phyloP scores from a whole-genome alignment of 331 rosid species.

The Stylosanthes scabra region DNA sequence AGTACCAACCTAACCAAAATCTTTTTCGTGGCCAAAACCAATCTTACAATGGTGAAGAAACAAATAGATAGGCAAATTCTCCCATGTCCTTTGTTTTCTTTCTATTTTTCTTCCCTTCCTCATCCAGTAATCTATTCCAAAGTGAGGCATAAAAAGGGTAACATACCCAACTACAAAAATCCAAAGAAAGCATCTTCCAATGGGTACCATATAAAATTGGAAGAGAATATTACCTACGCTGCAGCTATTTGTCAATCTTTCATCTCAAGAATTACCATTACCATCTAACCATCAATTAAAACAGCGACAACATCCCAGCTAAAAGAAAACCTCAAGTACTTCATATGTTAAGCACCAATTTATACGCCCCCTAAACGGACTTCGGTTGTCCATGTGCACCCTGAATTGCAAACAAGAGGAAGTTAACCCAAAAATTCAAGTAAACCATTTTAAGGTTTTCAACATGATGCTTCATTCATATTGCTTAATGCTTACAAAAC shows the following conservation, averaged over 20 bases:
- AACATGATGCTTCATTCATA: not conserved
- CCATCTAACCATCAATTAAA: conserved; percentile 41
- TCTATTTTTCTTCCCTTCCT: conserved; percentile 9
- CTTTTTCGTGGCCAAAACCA: conserved; percentile 23
- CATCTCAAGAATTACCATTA: conserved; percentile 44
- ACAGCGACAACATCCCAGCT: conserved; percentile 44
- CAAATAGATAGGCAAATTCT: conserved; percentile 20
- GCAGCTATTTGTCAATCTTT: conserved; percentile 44
- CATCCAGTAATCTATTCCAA: conserved; percentile 36
- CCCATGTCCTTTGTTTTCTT: not conserved
- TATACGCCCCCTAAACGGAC: conserved; percentile 55
- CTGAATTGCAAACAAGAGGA: conserved; percentile 49
- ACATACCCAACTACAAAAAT: conserved; percentile 41
- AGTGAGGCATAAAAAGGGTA: conserved; percentile 42
- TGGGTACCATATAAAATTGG: conserved; percentile 30
- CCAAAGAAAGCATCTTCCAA: conserved; percentile 35
- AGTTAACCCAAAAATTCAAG: conserved; percentile 38
- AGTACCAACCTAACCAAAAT: conserved; percentile 23
- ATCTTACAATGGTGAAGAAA: conserved; percentile 37
- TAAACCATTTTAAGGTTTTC: not conserved
- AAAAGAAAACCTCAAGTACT: conserved; percentile 34
- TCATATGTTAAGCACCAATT: conserved; percentile 41
- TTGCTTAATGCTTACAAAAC: conserved; percentile 1
- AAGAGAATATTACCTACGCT: conserved; percentile 43
- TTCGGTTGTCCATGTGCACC: conserved; percentile 47